Conservation (phyloP, 192 early-diverging fungal genomes). For the Podila clonocystis region DNA sequence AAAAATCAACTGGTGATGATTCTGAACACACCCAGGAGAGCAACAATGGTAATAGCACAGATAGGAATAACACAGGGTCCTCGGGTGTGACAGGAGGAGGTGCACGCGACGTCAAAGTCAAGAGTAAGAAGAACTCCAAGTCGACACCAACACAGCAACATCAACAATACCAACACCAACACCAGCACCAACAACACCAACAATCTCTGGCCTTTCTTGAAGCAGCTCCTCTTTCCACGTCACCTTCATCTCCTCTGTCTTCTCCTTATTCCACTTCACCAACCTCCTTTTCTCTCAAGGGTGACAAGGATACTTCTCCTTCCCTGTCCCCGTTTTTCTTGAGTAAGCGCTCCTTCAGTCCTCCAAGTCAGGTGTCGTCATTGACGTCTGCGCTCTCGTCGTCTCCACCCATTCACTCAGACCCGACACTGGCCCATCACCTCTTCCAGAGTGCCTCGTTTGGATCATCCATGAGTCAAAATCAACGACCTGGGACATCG, state of each 20-base stretch:
- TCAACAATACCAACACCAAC: not conserved
- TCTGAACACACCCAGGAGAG: not conserved
- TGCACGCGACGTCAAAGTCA: conserved; percentile 28
- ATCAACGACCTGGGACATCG: not conserved
- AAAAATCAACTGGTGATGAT: not conserved
- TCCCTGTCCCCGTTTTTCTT: conserved; percentile 39
- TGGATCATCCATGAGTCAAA: not conserved
- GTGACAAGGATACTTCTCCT: conserved; percentile 30
- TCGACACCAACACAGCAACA: not conserved
- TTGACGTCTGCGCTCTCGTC: conserved; percentile 9
- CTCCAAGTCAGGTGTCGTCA: conserved; percentile 13
- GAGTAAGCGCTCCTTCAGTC: conserved; percentile 37
- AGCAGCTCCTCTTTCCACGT: conserved; percentile 14
- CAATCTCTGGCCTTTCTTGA: conserved; percentile 10
- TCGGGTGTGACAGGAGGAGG: not conserved
- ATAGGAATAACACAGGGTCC: not conserved
- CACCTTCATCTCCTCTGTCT: conserved; percentile 13
- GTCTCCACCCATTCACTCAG: conserved; percentile 25
- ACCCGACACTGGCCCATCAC: conserved; percentile 12
- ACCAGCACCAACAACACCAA: conserved; percentile 2
- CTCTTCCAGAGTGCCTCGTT: conserved; percentile 8
- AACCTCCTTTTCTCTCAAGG: conserved; percentile 3
- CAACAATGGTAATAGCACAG: not conserved
- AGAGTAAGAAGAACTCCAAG: conserved; percentile 28
- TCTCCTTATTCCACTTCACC: conserved; percentile 16